Base-by-base conservation (phyloP, 1,139 yeast genomes). In the Geotrichum bryndzae region DNA sequence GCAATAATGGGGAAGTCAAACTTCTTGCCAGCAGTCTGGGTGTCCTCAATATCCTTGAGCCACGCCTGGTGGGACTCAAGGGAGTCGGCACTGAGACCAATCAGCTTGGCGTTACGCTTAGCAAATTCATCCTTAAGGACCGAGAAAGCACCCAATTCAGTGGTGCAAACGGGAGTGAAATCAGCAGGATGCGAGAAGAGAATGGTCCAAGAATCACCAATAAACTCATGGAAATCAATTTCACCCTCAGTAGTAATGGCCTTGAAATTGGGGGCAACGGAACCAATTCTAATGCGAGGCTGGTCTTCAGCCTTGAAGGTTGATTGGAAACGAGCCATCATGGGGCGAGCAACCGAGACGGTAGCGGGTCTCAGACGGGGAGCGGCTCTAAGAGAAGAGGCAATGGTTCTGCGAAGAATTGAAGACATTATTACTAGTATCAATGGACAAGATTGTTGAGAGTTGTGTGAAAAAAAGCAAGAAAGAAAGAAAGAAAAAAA, bases 111-210 rank as follows among this genome's bases (percentile, higher is more conserved):
- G 72, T 85, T 84, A 76, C 96, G 85, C 76, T 85, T 82, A 70
- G 83, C 84, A 72, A 90, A 90, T 74, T 90, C 96, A 46, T 90
- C 90, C 78, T 88, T 86, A 75, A 90, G 82, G 72, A 84, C 82
- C 66, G 97, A 90, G 71, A 90, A 90, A 18, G 96, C 96, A 66
- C 97, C 96, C 70, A 90, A 82, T 79, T 90, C 97, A 61, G 97
- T 90, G 69, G 97, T 90, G 78, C 97, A 90, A 59, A 90, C 96
- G 51, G 97, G 97, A 22, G 97, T 90, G 80, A 88, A 90, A 76
- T 90, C 97, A 57, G 90, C 96, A 61, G 97, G 97, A 75, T 90
- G 97, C 29, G 96, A 88, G 77, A 90, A 90, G 71, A 90, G 80
- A 53, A 90, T 85, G 59, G 85, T 85, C 97, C 97, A 90, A 56